A percentile compares a stretch with the other conserved stretches of the same genome.
These are phyloP conservation scores for Cryptococcus sp. DNA, from an alignment of 1,284 basidiomycete genomes.

Conservation along the genomic window DNA sequence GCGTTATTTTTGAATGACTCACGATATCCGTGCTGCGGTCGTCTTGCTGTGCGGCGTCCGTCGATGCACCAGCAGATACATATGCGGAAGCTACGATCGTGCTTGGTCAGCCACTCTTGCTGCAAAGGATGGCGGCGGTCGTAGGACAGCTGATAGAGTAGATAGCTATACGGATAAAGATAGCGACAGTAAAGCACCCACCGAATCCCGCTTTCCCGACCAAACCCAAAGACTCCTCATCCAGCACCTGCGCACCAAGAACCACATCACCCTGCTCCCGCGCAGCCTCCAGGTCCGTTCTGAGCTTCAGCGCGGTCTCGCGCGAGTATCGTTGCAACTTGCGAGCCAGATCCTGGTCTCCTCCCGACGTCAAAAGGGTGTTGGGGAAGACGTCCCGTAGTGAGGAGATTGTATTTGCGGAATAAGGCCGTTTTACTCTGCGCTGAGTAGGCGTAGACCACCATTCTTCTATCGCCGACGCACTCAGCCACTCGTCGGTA, in stretches of 20 bases:
- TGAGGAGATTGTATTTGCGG: slow-evolving; percentile 21
- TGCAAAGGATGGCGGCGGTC: slow-evolving; percentile 2
- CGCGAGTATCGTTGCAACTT: slow-evolving; percentile 11
- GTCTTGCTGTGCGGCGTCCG: background rate
- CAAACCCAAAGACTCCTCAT: slow-evolving; percentile 11
- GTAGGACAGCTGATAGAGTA: background rate
- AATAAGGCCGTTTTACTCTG: slow-evolving; percentile 21
- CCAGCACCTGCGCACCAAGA: slow-evolving; percentile 9
- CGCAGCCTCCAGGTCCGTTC: slow-evolving; percentile 8
- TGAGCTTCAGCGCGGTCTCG: slow-evolving; percentile 16
- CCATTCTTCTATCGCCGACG: slow-evolving; percentile 20
- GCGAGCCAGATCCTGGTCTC: too few relatives aligned
- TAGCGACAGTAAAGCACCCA: slow-evolving; percentile 4
- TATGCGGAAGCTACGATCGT: background rate
- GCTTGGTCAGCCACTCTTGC: too few relatives aligned
- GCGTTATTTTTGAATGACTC: background rate
- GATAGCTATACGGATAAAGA: too few relatives aligned
- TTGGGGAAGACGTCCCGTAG: slow-evolving; percentile 26
- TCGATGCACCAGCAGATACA: slow-evolving; percentile 13
- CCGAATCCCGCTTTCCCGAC: slow-evolving; percentile 22
- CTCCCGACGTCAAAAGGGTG: too few relatives aligned
- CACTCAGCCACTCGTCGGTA: slow-evolving; percentile 9
- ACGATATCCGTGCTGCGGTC: slow-evolving; percentile 16
- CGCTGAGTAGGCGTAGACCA: slow-evolving; percentile 21
- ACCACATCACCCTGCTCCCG: slow-evolving; percentile 10